These are phyloP conservation scores for Monilinia fructicola DNA, from an alignment of 2,329 filamentous ascomycete species.

Conservation along the genomic window DNA sequence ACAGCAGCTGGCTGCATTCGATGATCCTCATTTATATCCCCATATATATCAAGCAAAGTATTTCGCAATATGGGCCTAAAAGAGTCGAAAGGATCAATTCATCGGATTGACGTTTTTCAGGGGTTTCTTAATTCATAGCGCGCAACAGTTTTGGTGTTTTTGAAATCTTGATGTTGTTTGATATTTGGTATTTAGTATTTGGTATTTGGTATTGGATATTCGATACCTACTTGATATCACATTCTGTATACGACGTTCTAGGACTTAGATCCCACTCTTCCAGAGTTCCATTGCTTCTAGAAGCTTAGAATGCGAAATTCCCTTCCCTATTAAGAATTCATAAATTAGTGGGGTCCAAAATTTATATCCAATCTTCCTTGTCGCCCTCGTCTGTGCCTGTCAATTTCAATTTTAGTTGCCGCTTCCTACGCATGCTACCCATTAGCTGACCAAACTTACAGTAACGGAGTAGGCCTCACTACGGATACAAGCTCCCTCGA, in stretches of 20 bases:
- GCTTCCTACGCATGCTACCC: constrained; percentile 24
- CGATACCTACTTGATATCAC: neutral
- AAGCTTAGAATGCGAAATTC: constrained; percentile 10
- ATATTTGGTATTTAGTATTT: too few relatives aligned
- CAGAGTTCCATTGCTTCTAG: constrained; percentile 19
- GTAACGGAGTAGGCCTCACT: neutral
- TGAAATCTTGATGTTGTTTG: neutral
- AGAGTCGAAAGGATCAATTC: neutral
- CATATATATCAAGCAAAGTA: constrained; percentile 5
- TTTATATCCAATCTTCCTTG: constrained; percentile 5
- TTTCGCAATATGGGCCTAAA: neutral
- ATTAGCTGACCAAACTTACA: constrained; percentile 10
- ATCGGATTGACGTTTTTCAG: constrained; percentile 2
- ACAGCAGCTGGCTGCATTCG: constrained; percentile 9
- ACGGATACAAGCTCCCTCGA: neutral
- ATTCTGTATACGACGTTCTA: constrained; percentile 1
- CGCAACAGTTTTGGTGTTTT: neutral
- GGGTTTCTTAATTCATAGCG: neutral
- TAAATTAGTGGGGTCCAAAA: neutral
- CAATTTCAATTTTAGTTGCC: constrained; percentile 21
- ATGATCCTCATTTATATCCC: constrained; percentile 20
- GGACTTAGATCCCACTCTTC: neutral
- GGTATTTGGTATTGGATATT: neutral
- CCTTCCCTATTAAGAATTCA: neutral
- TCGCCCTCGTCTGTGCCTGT: constrained; percentile 16